Percentiles rank a stretch among this genome's conserved stretches.
Evolutionary conservation across 2,329 filamentous ascomycete species (phyloP).

Genomic region (Hypomyces rosellus): DNA sequence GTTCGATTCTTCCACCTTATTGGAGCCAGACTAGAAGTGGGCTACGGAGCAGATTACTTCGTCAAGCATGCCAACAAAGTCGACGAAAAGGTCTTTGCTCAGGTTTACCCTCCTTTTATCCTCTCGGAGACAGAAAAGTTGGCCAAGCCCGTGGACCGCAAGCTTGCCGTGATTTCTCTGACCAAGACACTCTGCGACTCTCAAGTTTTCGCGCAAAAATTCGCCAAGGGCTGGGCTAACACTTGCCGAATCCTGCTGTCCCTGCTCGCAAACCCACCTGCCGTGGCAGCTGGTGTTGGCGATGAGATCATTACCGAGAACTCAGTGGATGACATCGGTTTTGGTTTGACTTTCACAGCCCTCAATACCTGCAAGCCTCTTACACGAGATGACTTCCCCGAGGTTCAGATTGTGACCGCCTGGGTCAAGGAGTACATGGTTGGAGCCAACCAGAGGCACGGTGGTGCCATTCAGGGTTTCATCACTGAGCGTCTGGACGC

Average conservation of each 20-base stretch:
- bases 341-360: conserved; percentile 89
- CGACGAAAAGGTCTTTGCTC: conserved; percentile 72
- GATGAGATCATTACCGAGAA: conserved; percentile 78
- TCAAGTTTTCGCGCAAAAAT: conserved; percentile 71
- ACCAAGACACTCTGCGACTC: conserved; percentile 89
- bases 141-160: conserved; percentile 80
- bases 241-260: conserved; percentile 87
- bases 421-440: conserved; percentile 80
- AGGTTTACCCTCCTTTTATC: conserved; percentile 80
- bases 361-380: conserved; percentile 82
- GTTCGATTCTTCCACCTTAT: conserved; percentile 93
- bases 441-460: conserved; percentile 67
- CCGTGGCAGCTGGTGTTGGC: conserved; percentile 55
- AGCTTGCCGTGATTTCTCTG: conserved; percentile 86
- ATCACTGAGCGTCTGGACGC: conserved; percentile 63
- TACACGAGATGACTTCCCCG: conserved; percentile 74
- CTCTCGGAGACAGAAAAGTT: conserved; percentile 86
- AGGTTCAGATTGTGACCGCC: conserved; percentile 71
- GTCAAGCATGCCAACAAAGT: conserved; percentile 76
- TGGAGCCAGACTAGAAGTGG: conserved; percentile 67
- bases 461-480: conserved; percentile 63
- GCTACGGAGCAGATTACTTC: conserved; percentile 90
- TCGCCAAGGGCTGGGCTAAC: conserved; percentile 84
- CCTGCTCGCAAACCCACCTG: conserved; percentile 79
- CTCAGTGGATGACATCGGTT: conserved; percentile 90